These are phyloP conservation scores for Fusarium sarcochroum DNA, from an alignment of 2,329 filamentous ascomycete genomes.

Conservation along the genomic window DNA sequence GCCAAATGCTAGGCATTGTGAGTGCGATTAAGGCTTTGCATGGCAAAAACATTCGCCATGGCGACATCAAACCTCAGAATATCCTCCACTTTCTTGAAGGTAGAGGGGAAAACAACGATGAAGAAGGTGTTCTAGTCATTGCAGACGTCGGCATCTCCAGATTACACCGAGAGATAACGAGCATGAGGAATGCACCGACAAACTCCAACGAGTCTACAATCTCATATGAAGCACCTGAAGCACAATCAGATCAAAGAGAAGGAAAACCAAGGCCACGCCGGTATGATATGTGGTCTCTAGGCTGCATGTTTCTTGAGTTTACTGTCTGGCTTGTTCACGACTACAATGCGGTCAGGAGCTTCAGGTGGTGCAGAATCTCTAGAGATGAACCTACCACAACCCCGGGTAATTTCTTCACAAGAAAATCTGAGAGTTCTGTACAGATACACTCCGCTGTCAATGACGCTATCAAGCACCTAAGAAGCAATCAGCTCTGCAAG, in stretches of 20 bases:
- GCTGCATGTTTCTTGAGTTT: slow-evolving; percentile 38
- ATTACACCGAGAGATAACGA: slow-evolving; percentile 18
- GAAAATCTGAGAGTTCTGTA: background rate
- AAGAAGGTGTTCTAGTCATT: slow-evolving; percentile 7
- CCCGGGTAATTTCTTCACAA: slow-evolving; percentile 22
- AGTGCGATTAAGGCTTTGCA: slow-evolving; percentile 26
- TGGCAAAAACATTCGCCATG: slow-evolving; percentile 23
- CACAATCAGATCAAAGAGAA: background rate
- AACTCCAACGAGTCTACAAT: slow-evolving; percentile 18
- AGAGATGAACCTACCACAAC: slow-evolving; percentile 8
- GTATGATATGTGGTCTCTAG: slow-evolving; percentile 39
- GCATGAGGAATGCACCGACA: slow-evolving; percentile 20
- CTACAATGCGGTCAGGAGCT: background rate
- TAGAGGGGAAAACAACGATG: fast-evolving
- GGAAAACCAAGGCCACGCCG: slow-evolving; percentile 6
- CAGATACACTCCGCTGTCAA: slow-evolving; percentile 13
- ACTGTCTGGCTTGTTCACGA: slow-evolving; percentile 33
- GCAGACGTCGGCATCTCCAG: slow-evolving; percentile 39
- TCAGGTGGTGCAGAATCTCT: slow-evolving; percentile 7
- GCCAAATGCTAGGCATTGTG: slow-evolving; percentile 31
- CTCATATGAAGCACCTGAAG: slow-evolving; percentile 37
- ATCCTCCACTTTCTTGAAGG: slow-evolving; percentile 27
- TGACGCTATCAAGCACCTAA: background rate
- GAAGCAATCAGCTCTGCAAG: background rate
- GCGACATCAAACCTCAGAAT: slow-evolving; percentile 40